Base-by-base conservation (phyloP, 2,329 filamentous ascomycete species). In the Aspergillus sp. region DNA sequence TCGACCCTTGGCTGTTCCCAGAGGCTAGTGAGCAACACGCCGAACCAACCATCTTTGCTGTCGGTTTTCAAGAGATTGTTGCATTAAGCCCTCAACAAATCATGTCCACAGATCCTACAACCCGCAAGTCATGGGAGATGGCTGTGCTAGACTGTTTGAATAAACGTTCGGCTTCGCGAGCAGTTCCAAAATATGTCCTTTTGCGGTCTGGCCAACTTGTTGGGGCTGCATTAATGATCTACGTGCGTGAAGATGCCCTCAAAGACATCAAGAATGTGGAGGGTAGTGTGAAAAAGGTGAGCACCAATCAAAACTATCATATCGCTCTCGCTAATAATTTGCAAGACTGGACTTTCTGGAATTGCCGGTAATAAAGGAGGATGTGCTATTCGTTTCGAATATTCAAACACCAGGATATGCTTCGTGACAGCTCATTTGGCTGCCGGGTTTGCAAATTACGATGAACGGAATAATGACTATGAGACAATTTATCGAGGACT, bases 361-460 rank as follows among this genome's bases (percentile, higher is more conserved):
- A 97, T 99, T 84, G 94, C 93, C 30, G 95, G 95, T 23, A 99
- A 99, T 80, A 99, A 99, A 80, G 95, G 95, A 19, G 95, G 95
- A 0, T 96, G 97, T 54, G 95, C 93, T 2, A 97, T 99, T 69
- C 90, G 95, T 4, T 91, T 99, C 77, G 94, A 98, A 65, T 97
- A 92, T 72, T 93, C 92, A 30, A 96, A 91, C 72, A 98, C 94
- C 2, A 91, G 91, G 2, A 86, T 99, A 30, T 98, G 95, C 76
- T 94, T 99, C 65, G 92, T 99, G 28, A 99, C 95, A 23, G 95
- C 95, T 22, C 95, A 99, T 85, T 81, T 99, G 74, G 95, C 95
- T 31, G 95, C 95, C 60, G 95, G 95, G 0, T 98, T 98, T 77
- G 87, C 92, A 66, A 99, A 99, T 73, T 97, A 97, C 73, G 94